Conservation (phyloP, 768 basidiomycete genomes). For the Suillus variegatus region DNA sequence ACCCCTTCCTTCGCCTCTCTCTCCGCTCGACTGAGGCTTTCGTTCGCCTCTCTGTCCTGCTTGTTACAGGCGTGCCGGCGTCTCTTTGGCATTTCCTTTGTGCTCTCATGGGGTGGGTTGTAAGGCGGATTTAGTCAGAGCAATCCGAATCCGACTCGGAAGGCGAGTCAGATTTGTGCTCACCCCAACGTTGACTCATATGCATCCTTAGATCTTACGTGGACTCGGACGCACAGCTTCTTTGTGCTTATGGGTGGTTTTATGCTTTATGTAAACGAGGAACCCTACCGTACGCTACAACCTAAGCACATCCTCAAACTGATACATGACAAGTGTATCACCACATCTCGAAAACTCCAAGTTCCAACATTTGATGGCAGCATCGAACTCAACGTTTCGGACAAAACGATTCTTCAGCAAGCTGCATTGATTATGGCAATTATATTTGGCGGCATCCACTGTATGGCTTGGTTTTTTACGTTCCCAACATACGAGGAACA, state of each 20-base stretch:
- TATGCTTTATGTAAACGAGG: background rate
- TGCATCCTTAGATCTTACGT: background rate
- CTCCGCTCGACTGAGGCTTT: no score
- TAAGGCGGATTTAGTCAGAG: background rate
- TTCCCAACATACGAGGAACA: conserved; percentile 21
- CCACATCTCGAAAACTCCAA: no score
- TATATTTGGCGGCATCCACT: conserved; percentile 30
- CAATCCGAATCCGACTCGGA: background rate
- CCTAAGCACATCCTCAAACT: background rate
- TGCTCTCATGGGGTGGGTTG: no score
- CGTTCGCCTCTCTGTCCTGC: no score
- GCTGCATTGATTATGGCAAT: conserved; percentile 6
- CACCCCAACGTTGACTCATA: no score
- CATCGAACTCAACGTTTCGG: no score
- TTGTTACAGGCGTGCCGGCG: no score
- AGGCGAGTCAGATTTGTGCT: background rate
- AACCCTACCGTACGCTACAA: background rate
- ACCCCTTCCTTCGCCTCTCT: no score
- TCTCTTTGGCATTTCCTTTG: no score
- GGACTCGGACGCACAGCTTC: background rate
- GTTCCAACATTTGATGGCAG: conserved; percentile 2
- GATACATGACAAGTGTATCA: background rate
- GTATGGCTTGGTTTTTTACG: conserved; percentile 22
- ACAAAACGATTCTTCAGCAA: accelerated
- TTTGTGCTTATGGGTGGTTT: background rate